Evolutionary conservation across 257 asterid genomes (phyloP), one percentile per base, ranked within the genome.

Genomic region (Solanum chilense): DNA sequence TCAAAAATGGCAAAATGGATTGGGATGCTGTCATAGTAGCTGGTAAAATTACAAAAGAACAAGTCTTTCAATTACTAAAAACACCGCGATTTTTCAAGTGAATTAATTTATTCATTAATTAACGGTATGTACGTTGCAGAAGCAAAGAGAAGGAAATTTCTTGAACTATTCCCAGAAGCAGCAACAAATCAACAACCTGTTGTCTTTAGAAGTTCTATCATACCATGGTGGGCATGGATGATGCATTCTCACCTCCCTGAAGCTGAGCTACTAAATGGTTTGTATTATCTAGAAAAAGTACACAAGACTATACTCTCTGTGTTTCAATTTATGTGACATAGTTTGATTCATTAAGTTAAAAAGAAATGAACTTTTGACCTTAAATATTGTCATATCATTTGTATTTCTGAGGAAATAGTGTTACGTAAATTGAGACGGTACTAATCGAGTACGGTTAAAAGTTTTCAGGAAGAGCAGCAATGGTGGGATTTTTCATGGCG

Each of bases 141-240:
- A 92, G 98, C 94, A 31, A 90, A 82, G 85, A 92, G 98, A 90
- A 92, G 98, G 89, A 92, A 89, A 69, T 83, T 82, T 89, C 92
- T 93, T 9, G 94, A 94, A 90, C 37, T 92, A 49, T 71, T 91
- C 86, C 98, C 95, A 73, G 96, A 92, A 82, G 92, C 93, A 52
- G 89, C 98, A 77, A 90, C 90, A 69, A 93, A 95, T 49, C 90
- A 94, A 62, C 93, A 93, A 35, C 92, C 96, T 2, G 96, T 95
- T 64, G 64, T 87, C 45, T 95, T 95, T 75, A 88, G 93, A 90
- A 94, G 93, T 93, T 92, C 96, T 0, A 84, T 92, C 86, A 89
- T 95, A 84, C 97, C 95, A 27, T 91, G 91, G 96, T 95, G 97
- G 97, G 95, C 95, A 13, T 95, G 96, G 97, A 92, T 94, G 68